Evolutionary conservation across 257 asterid genomes (phyloP), one percentile per base, ranked within the genome.

Genomic region (Jaltomata sinuosa): DNA sequence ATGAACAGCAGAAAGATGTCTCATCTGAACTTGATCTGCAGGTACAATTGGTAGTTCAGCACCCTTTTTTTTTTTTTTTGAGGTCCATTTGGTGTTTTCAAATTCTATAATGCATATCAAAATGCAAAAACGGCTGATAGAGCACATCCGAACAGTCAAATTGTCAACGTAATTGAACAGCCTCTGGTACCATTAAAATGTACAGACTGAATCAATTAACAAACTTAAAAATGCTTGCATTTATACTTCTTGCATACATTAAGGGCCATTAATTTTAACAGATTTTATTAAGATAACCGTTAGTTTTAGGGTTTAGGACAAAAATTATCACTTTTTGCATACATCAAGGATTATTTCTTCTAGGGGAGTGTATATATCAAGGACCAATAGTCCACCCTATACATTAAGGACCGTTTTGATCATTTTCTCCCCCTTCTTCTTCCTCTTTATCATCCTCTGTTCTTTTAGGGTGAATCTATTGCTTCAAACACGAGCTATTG

Each of bases 11-110:
- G 12, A 90, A 84, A 69, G 89, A 91, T 83, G 93, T 89, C 86
- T 88, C 88, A 10, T 79, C 94, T 7, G 88, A 91, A 54, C 89
- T 57, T 82, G 93, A 90, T 88, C 45, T 93, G 84, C 98, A 92
- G 99, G 99, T 95, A 88, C 21, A 25, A 25, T 25, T 76, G 72
- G 34, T 76, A 32, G 53, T 57, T 29, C 25, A 11, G 38, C 14
- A 36, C 38, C 52, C 2, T 11, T 9, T 16, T 85, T 15, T 77
- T 12, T 18, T 18, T 85, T 14, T 76, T 29, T 21, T 8, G 0
- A 6, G 12, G 38, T 32, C 64, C 6, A 65, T 55, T 61, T 40
- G 53, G 49, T 14, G 14, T 55, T 54, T 38, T 25, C n/a, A 7
- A n/a, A 81, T 29, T 47, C 14, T 40, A 42, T 34, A 18, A 21